Percentiles rank a stretch among this genome's conserved stretches.
Evolutionary conservation across 352 stramenopile species (phyloP).

Genomic region (Phytophthora megakarya): DNA sequence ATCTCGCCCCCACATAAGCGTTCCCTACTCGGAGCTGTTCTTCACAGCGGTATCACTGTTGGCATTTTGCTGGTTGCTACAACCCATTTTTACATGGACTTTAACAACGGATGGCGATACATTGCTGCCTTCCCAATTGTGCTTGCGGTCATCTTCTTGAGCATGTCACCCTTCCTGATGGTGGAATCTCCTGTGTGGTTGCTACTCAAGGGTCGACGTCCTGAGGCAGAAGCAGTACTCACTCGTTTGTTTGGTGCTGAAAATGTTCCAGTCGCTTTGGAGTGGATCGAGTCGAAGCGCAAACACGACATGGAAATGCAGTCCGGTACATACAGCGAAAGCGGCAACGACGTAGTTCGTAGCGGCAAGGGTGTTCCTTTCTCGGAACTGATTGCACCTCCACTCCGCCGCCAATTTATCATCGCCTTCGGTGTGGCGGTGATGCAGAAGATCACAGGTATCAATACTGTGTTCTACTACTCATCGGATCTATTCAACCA

Average conservation of each 20-base stretch:
- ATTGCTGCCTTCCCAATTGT: slow-evolving; percentile 67
- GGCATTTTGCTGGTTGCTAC: slow-evolving; percentile 49
- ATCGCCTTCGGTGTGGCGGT: slow-evolving; percentile 40
- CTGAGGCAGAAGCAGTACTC: slow-evolving; percentile 41
- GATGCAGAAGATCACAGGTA: slow-evolving; percentile 61
- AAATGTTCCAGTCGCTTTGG: too few relatives aligned
- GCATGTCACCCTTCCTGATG: slow-evolving; percentile 51
- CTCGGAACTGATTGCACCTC: slow-evolving; percentile 32
- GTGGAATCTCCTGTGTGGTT: slow-evolving; percentile 59
- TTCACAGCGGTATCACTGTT: slow-evolving; percentile 46
- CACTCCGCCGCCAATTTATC: slow-evolving; percentile 41
- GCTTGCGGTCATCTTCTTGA: slow-evolving; percentile 49
- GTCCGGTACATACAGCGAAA: slow-evolving; percentile 35
- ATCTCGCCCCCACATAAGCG: slow-evolving; percentile 51
- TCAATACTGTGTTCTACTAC: slow-evolving; percentile 44
- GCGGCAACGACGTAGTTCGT: slow-evolving; percentile 32
- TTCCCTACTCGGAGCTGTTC: slow-evolving; percentile 38
- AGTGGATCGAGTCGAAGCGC: too few relatives aligned
- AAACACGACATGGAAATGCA: slow-evolving; percentile 21
- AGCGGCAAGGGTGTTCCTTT: slow-evolving; percentile 37
- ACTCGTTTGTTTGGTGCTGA: slow-evolving; percentile 2
- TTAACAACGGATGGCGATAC: slow-evolving; percentile 57
- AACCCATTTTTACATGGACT: slow-evolving; percentile 62
- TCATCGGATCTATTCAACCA: slow-evolving; percentile 25
- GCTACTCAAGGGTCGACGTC: slow-evolving; percentile 39